phyloP scores from a whole-genome alignment of 176 grass and related monocot species.

The Zea luxurians region DNA sequence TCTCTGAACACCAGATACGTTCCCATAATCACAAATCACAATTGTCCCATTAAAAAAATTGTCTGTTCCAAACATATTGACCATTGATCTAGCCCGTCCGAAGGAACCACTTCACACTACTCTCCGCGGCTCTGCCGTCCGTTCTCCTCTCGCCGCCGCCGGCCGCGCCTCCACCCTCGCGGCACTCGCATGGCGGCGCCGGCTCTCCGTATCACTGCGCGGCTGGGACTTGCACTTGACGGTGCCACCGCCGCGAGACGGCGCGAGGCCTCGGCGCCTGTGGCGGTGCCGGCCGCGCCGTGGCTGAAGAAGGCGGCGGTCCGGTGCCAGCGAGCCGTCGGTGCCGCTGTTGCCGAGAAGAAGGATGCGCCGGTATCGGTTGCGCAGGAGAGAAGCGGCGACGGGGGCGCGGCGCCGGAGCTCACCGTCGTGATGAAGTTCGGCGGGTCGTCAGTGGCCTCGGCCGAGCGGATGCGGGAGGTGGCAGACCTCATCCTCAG shows the following conservation, averaged over 20 bases:
- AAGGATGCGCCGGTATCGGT: neutral
- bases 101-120: neutral
- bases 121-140: constrained; percentile 17
- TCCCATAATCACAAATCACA: too few species aligned
- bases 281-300: constrained; percentile 1
- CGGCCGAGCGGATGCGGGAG: constrained; percentile 64
- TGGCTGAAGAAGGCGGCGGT: constrained; percentile 30
- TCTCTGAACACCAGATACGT: too few species aligned
- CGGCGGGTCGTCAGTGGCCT: constrained; percentile 66
- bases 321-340: constrained; percentile 19
- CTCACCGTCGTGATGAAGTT: constrained; percentile 78
- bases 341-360: constrained; percentile 9
- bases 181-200: constrained; percentile 16
- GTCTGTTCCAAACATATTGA: too few species aligned
- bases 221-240: constrained; percentile 21
- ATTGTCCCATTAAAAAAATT: too few species aligned
- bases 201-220: constrained; percentile 5
- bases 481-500: constrained; percentile 64
- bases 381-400: neutral
- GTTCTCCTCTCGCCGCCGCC: neutral
- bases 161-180: neutral
- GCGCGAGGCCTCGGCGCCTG: neutral
- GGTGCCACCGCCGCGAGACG: neutral
- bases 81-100: constrained; percentile 21
- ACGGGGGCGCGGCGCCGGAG: neutral